Evolutionary conservation across 2,329 filamentous ascomycete genomes (phyloP).

Genomic region (Xylariaceae sp.): DNA sequence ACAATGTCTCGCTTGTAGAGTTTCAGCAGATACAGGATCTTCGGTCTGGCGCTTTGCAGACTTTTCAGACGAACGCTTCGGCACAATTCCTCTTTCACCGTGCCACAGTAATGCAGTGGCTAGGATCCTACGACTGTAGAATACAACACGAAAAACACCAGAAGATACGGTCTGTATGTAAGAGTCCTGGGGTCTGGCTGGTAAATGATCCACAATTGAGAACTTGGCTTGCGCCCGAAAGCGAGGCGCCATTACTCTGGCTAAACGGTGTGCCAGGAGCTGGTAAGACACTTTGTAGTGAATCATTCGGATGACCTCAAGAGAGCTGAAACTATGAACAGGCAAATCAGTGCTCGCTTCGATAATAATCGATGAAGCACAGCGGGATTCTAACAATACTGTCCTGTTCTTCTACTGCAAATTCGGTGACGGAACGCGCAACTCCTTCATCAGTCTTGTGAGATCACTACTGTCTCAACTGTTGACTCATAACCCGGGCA

Average conservation of each 20-base stretch:
- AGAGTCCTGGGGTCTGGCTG: conserved; percentile 31
- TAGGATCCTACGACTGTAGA: conserved; percentile 12
- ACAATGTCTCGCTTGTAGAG: conserved; percentile 27
- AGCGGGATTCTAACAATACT: conserved; percentile 10
- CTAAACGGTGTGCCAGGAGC: conserved; percentile 40
- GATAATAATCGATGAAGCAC: conserved; percentile 34
- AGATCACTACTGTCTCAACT: conserved; percentile 36
- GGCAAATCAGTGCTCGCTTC: conserved; percentile 36
- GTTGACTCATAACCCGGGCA: conserved; percentile 25
- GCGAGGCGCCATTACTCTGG: conserved; percentile 33
- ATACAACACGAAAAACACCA: conserved; percentile 11
- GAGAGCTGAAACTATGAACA: conserved; percentile 5
- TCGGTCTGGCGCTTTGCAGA: conserved; percentile 14
- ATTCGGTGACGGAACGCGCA: conserved; percentile 28
- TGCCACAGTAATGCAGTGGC: conserved; percentile 15
- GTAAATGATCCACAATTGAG: conserved; percentile 22
- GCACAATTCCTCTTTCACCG: conserved; percentile 16
- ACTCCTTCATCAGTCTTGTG: conserved; percentile 32
- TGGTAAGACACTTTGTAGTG: conserved; percentile 25
- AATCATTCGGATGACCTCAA: neutral
- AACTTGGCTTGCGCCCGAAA: conserved; percentile 24
- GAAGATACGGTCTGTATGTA: conserved; percentile 13
- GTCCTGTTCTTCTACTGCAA: conserved; percentile 41
- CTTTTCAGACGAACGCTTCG: conserved; percentile 17
- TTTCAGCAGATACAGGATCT: conserved; percentile 25